These are phyloP conservation scores for Leptosphaerulina australis DNA, from an alignment of 2,329 filamentous ascomycete species.

Conservation along the genomic window DNA sequence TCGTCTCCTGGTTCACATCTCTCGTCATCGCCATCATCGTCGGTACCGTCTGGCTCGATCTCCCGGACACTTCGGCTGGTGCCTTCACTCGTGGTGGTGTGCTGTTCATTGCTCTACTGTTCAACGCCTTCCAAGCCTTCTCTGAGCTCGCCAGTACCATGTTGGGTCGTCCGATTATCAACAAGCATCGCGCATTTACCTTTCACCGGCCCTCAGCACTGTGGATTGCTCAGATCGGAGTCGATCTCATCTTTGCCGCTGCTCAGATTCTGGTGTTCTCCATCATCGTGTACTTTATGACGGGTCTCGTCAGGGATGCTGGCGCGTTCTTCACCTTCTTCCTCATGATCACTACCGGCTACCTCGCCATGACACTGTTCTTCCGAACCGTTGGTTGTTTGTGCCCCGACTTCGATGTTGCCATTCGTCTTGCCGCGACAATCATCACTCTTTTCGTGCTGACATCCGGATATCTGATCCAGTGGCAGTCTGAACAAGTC, in stretches of 20 bases:
- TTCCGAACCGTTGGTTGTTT: slow-evolving; percentile 63
- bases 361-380: slow-evolving; percentile 53
- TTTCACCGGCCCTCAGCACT: slow-evolving; percentile 83
- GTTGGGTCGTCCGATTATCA: slow-evolving; percentile 76
- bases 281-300: slow-evolving; percentile 59
- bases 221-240: slow-evolving; percentile 82
- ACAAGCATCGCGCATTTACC: slow-evolving; percentile 83
- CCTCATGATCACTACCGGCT: slow-evolving; percentile 51
- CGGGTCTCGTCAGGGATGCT: slow-evolving; percentile 52
- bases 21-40: slow-evolving; percentile 78
- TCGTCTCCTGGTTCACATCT: slow-evolving; percentile 72
- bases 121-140: slow-evolving; percentile 88
- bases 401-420: slow-evolving; percentile 82
- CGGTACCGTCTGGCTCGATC: slow-evolving; percentile 78
- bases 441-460: slow-evolving; percentile 82
- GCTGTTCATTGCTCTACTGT: slow-evolving; percentile 78
- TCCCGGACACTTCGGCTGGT: slow-evolving; percentile 67
- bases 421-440: slow-evolving; percentile 78
- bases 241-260: slow-evolving; percentile 75
- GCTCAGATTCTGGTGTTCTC: slow-evolving; percentile 65
- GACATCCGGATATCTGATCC: slow-evolving; percentile 83
- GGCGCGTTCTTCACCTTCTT: slow-evolving; percentile 58
- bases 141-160: slow-evolving; percentile 77
- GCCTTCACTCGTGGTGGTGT: slow-evolving; percentile 83
- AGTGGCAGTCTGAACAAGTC: slow-evolving; percentile 73